These are phyloP conservation scores for Phaeomoniella chlamydospora DNA, from an alignment of 2,329 filamentous ascomycete genomes.

Conservation along the genomic window DNA sequence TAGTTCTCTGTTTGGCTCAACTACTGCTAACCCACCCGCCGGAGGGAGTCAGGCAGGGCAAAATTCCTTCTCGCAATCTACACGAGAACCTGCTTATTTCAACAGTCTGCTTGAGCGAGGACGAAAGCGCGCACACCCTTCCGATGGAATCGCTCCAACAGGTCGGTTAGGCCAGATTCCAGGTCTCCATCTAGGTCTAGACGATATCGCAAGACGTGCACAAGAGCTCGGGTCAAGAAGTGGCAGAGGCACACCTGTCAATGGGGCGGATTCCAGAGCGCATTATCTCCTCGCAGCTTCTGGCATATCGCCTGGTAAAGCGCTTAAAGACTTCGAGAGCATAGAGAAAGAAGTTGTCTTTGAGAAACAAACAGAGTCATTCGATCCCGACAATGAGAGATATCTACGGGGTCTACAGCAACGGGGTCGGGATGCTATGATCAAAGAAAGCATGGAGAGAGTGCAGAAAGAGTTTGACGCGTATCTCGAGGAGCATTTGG, in stretches of 20 bases:
- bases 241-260: slow-evolving; percentile 27
- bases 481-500: slow-evolving; percentile 87
- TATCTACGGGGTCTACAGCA: slow-evolving; percentile 79
- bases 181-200: slow-evolving; percentile 76
- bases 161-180: slow-evolving; percentile 61
- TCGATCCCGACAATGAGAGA: slow-evolving; percentile 45
- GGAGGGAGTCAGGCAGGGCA: background rate
- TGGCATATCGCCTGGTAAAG: slow-evolving; percentile 74
- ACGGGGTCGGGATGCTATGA: slow-evolving; percentile 82
- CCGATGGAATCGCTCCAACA: slow-evolving; percentile 34
- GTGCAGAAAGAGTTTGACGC: slow-evolving; percentile 84
- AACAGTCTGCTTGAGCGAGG: slow-evolving; percentile 49
- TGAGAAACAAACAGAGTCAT: slow-evolving; percentile 19
- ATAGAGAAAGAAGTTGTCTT: slow-evolving; percentile 52
- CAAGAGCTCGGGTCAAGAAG: slow-evolving; percentile 61
- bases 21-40: background rate
- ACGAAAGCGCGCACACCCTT: slow-evolving; percentile 53
- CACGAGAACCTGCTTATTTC: slow-evolving; percentile 39
- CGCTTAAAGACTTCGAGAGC: slow-evolving; percentile 63
- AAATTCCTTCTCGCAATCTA: background rate
- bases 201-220: slow-evolving; percentile 66
- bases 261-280: slow-evolving; percentile 35
- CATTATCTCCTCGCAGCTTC: slow-evolving; percentile 90
- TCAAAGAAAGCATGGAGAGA: slow-evolving; percentile 77
- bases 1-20: slow-evolving; percentile 1